Evolutionary conservation across 495 filamentous ascomycete genomes (phyloP), one percentile per base, ranked within the genome.

Genomic region (Penicillium argentinense): DNA sequence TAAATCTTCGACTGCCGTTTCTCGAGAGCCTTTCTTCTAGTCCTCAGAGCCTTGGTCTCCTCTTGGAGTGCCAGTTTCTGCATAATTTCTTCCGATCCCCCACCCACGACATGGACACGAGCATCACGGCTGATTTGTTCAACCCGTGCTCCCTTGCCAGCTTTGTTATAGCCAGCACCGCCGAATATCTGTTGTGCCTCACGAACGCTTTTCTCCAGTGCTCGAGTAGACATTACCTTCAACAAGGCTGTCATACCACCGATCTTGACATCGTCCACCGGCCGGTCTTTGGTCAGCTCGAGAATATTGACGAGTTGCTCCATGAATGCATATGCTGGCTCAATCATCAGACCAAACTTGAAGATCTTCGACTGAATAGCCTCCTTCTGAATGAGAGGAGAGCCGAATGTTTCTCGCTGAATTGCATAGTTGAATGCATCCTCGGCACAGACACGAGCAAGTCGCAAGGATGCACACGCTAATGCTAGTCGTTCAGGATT

Each of bases 151-250:
- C 78, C 77, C 34, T 72, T 73, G 0, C 78, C 78, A 29, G 67
- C 66, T 47, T 67, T 73, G 42, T 77, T 72, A 48, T 80, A 81
- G 5, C 80, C 80, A 11, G 76, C 69, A 0, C 80, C 80, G 11
- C 81, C 80, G 45, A 84, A 59, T 28, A 83, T 73, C 56, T 84
- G 81, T 69, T 83, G 80, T 1, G 80, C 78, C 50, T 84, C 81
- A 6, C 80, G 64, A 21, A 74, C 74, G 36, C 74, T 75, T 56
- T 77, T 72, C 60, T 84, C 81, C 8, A 82, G 52, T 9, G 76
- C 71, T 19, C 74, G 60, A 0, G 76, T 79, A 2, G 75, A 77
- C 62, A 75, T 73, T 5, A 82, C 79, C 57, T 83, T 84, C 7
- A 72, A 48, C 18, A 71, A 53, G 1, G 67, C 69, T 6, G 67